Evolutionary conservation across 179 eudicot species (phyloP).

Genomic region (Patellifolia procumbens): DNA sequence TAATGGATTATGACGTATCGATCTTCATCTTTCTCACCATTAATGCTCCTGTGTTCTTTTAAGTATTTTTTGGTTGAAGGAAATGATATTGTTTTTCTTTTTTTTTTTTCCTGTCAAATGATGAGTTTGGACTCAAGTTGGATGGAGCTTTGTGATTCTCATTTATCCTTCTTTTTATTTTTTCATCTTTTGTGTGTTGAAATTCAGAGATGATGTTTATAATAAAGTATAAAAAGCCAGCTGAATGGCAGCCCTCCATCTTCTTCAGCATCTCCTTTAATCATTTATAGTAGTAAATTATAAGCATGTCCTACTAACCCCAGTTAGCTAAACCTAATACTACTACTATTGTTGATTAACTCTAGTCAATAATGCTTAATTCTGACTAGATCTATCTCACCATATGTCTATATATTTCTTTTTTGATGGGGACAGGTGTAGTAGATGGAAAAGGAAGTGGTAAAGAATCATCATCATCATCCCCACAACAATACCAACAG

Average conservation of each 20-base stretch:
- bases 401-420: neutral
- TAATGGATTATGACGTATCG: neutral
- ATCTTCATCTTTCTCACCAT: neutral
- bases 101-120: neutral
- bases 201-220: too few species aligned
- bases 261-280: constrained; percentile 9
- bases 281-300: neutral
- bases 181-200: neutral
- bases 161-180: neutral
- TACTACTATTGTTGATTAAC: constrained; percentile 4
- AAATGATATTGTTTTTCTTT: neutral
- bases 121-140: neutral
- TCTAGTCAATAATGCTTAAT: constrained; percentile 1
- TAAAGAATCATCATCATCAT: constrained; percentile 36
- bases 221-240: neutral
- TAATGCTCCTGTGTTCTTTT: neutral
- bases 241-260: constrained; percentile 9
- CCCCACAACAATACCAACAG: constrained; percentile 10
- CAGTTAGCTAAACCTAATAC: constrained; percentile 20
- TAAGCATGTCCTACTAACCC: constrained; percentile 10
- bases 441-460: constrained; percentile 46
- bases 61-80: neutral
- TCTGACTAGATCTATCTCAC: constrained; percentile 5
- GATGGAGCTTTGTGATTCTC: neutral
- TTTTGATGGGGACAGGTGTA: constrained; percentile 36